Base-by-base conservation (phyloP, 768 basidiomycete genomes). In the Royoungia palumana region DNA sequence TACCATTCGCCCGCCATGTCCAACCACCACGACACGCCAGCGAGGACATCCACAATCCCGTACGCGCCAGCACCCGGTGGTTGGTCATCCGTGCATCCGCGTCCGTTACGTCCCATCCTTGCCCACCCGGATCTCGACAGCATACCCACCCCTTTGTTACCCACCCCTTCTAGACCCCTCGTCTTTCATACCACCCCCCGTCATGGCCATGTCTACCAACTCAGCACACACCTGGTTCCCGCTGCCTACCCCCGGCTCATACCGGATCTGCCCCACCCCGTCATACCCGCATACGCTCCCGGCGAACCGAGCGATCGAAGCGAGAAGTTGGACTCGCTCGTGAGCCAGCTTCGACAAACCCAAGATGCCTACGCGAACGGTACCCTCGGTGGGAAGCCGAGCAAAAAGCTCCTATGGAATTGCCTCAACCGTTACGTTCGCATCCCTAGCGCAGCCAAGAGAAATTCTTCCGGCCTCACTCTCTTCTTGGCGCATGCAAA, bases 401-500 rank as follows among this genome's bases (percentile, higher is more conserved):
- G 59, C 41, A 47, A 53, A 49, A 69, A 53, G 47, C 60, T 78
- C 5, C 64, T 91, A 44, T 90, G 87, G 87, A 82, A 78, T 44
- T 83, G 79, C 44, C 61, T 83, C 28, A 89, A 93, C 59, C 79
- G 89, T 35, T 91, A 86, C 63, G 76, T 78, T 24, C 62, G 59
- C 20, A 27, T 41, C 13, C 28, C 46, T 19, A 21, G 59, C 17
- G 25, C 43, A 13, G 24, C 46, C 25, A 25, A 20, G 7, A 44
- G 40, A 28, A 10, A 20, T 40, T 3, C 9, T 1, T 22, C 13
- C 19, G 80, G 85, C 0, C 44, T 87, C 10, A 94, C 89, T 0
- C 65, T 94, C 44, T 77, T 93, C 52, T 73, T 88, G 41, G 79
- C 81, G 5, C 93, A 94, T 64, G 89, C 89, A 2, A 94, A 89